Evolutionary conservation across 228 moss, liverwort and hornwort genomes (phyloP).

Genomic region (Sphagnum magellanicum): DNA sequence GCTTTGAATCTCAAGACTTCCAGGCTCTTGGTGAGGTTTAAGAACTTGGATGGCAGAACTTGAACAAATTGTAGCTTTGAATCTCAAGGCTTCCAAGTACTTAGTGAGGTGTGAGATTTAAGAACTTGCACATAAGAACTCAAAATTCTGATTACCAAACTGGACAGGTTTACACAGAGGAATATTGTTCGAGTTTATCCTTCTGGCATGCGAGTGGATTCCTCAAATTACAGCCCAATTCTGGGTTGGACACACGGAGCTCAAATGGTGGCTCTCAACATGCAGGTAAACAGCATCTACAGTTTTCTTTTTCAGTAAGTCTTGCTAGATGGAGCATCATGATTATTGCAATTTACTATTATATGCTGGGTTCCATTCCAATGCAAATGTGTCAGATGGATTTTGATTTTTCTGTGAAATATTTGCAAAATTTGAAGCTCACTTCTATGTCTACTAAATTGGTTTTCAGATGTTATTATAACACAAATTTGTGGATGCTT

Average conservation of each 20-base stretch:
- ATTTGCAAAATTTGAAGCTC: too few species aligned
- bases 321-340: too few species aligned
- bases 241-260: constrained; percentile 82
- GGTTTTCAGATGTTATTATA: too few species aligned
- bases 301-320: too few species aligned
- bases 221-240: constrained; percentile 88
- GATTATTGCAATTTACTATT: too few species aligned
- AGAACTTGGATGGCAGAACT: not conserved
- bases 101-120: not conserved
- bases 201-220: constrained; percentile 67
- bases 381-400: too few species aligned
- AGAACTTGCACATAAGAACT: not conserved
- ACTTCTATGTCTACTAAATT: too few species aligned
- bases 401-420: too few species aligned
- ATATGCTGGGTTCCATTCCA: too few species aligned
- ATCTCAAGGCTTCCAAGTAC: not conserved
- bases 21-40: not conserved
- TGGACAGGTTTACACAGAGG: constrained; percentile 57
- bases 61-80: not conserved
- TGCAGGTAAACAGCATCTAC: constrained; percentile 42
- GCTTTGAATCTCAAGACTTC: not conserved
- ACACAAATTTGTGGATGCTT: too few species aligned
- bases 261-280: constrained; percentile 95
- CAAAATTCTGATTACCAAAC: not conserved
- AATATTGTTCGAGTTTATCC: constrained; percentile 83